Evolutionary conservation across 2,329 filamentous ascomycete genomes (phyloP), one percentile per base, ranked within the genome.

Genomic region (Exophiala viscosa): DNA sequence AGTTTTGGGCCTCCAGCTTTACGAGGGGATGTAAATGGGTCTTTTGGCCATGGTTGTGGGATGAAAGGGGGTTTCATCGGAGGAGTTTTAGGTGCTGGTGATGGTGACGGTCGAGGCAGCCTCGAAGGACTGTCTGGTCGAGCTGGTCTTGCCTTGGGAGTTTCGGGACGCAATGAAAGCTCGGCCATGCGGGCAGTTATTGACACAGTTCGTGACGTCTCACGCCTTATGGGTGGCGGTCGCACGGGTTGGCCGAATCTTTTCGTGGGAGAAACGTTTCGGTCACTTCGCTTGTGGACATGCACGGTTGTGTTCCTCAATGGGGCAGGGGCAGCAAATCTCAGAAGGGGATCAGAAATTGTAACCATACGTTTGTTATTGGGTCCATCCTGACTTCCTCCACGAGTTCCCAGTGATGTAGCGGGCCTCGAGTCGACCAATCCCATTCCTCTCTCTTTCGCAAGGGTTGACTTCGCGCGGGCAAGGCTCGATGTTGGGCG

Each of bases 311-410:
- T 42, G 48, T 44, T 55, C 57, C 48, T 49, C 48, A 47, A 43
- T 44, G 56, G 43, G 34, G 43, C 15, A 51, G 39, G 50, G 18
- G 56, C 33, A 45, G 44, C 28, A 48, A 43, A 59, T 44, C 58
- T 65, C 50, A 58, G 49, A 6, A 35, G 44, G 61, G 65, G 52
- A 57, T 69, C 68, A 59, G 63, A 62, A 66, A 65, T 62, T 62
- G 64, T 60, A 62, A 59, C 66, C 75, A 67, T 81, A 81, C 79
- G 76, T 72, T 79, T 78, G 69, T 74, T 67, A 67, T 76, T 78
- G 55, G 61, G 69, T 60, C 65, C 71, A 59, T 68, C 71, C 59
- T 52, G 68, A 3, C 47, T 63, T 67, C 49, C 54, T 54, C 66
- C 62, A 54, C 69, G 70, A 52, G 66, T 70, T 58, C 71, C 72